Base-by-base conservation (phyloP, 1,139 yeast genomes). In the Taphrina communis region DNA sequence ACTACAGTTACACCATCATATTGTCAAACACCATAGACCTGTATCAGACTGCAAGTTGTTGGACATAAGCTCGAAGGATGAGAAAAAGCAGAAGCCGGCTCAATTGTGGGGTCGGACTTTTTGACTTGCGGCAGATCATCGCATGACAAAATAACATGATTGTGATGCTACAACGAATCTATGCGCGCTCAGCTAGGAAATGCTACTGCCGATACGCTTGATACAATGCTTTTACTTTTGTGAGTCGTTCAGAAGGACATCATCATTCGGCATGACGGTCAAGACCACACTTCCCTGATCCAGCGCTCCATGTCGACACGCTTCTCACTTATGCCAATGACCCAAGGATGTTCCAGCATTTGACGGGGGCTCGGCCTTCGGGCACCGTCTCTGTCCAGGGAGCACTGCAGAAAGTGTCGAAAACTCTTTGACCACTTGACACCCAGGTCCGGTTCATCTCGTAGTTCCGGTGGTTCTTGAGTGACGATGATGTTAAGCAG, bases 331-430 rank as follows among this genome's bases (percentile, higher is more conserved):
- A 81, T 82, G 78, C 90, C 96, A 25, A 84, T 79, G 70, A 91
- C 82, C 98, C 98, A 93, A 1, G 97, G 97, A 80, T 93, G 97
- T 68, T 82, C 83, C 68, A 94, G 82, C 94, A 94, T 89, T 76
- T 93, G 97, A 73, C 95, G 82, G 12, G 99, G 99, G 69, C 93
- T 86, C 7, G 98, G 97, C 70, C 99, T 82, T 73, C 87, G 88
- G 50, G 82, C 83, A 42, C 91, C 86, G 71, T 91, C 90, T 75
- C 92, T 93, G 73, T 86, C 90, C 70, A 94, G 80, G 77, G 97
- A 92, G 75, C 88, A 89, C 65, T 85, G 85, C 62, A 94, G 83
- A 74, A 94, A 94, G 71, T 88, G 91, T 74, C 92, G 88, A 78
- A 94, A 92, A 17, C 94, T 84, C 36, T 84, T 85, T 7, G 92